phyloP scores from a whole-genome alignment of 352 stramenopile species.

The Globisporangium okanoganense region DNA sequence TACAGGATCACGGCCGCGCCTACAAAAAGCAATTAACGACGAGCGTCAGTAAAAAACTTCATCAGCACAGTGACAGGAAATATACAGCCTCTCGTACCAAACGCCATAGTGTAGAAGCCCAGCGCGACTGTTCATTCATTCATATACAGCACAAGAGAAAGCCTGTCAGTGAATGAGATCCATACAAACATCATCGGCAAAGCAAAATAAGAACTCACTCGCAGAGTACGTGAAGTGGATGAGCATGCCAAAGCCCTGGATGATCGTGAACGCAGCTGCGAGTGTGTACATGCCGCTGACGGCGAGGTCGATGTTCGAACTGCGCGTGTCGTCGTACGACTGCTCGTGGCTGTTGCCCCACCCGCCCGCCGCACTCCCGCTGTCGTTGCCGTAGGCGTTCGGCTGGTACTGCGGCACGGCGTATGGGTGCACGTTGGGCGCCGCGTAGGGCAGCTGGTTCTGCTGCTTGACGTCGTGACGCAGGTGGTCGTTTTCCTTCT shows the following conservation, averaged over 20 bases:
- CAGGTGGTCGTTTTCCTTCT: conserved; percentile 28
- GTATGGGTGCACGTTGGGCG: conserved; percentile 79
- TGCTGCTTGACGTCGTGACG: conserved; percentile 17
- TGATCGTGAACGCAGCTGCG: conserved; percentile 70
- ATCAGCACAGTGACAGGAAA: background rate
- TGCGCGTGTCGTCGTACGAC: conserved; percentile 35
- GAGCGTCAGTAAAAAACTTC: no score
- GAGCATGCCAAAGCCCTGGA: conserved; percentile 86
- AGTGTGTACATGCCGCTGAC: conserved; percentile 88
- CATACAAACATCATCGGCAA: background rate
- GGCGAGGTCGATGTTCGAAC: conserved; percentile 69
- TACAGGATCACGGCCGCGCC: conserved; percentile 75
- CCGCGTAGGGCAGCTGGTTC: conserved; percentile 52
- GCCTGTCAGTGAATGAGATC: background rate
- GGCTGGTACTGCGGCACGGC: conserved; percentile 76
- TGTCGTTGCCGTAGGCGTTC: conserved; percentile 44
- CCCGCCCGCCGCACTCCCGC: conserved; percentile 23
- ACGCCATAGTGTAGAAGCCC: conserved; percentile 83
- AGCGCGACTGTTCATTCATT: conserved; percentile 40
- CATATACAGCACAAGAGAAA: conserved; percentile 4
- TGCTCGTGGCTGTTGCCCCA: conserved; percentile 42
- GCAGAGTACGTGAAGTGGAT: conserved; percentile 57
- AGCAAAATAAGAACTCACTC: conserved; percentile 26
- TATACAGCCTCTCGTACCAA: conserved; percentile 38
- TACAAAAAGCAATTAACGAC: no score